phyloP scores from a whole-genome alignment of 2,329 filamentous ascomycete species.

The Basipetospora sp. region DNA sequence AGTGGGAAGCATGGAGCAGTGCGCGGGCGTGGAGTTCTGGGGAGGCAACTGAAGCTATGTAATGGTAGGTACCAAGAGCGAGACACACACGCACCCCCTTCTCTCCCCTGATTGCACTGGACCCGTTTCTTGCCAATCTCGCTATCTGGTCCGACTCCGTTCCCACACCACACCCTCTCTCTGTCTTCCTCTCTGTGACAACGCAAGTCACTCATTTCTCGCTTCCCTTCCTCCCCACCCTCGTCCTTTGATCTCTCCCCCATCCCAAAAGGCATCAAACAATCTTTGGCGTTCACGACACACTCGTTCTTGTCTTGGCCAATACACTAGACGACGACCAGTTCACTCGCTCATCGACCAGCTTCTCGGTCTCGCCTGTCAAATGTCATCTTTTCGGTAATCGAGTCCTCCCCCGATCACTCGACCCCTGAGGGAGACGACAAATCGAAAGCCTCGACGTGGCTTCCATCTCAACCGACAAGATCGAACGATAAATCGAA shows the following conservation, averaged over 20 bases:
- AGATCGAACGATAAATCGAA: no score
- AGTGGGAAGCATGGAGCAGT: no score
- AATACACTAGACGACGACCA: neutral
- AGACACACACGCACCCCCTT: slow-evolving; percentile 1
- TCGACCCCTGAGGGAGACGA: neutral
- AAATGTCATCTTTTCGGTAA: slow-evolving; percentile 4
- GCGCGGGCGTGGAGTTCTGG: no score
- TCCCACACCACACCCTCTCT: slow-evolving; percentile 3
- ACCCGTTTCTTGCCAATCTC: slow-evolving; percentile 7
- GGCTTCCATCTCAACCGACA: no score
- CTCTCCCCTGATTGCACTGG: neutral
- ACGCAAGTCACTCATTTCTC: slow-evolving; percentile 5
- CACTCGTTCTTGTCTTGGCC: neutral
- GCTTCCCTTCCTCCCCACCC: neutral
- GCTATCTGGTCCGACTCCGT: slow-evolving; percentile 8
- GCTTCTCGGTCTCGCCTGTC: neutral
- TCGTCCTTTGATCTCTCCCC: no score
- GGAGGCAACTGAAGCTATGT: no score
- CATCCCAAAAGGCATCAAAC: no score
- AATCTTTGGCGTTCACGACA: no score
- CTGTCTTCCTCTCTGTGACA: slow-evolving; percentile 6
- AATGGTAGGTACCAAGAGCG: no score
- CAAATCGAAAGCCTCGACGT: neutral
- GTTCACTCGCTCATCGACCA: neutral
- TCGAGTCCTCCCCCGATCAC: neutral